Base-by-base conservation (phyloP, 352 stramenopile species). In the Phytophthora aleatoria region DNA sequence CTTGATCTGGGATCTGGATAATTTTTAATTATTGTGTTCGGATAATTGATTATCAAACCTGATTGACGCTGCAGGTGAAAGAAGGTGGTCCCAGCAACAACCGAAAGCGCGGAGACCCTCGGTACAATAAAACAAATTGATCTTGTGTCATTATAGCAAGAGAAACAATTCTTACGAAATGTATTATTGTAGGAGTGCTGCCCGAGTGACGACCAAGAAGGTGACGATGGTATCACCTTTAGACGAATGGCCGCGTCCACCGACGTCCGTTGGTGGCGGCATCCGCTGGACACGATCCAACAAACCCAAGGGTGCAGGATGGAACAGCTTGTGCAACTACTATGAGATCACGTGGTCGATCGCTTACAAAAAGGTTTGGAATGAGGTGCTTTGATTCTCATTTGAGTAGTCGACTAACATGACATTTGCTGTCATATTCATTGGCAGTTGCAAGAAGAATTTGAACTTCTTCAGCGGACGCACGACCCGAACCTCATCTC, bases 281-380 rank as follows among this genome's bases (percentile, higher is more conserved):
- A 94, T 95, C 55, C 87, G 87, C 35, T 95, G 87, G 87, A 94
- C 85, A 15, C 83, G 85, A 20, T 81, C 83, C 12, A 90, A 93
- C 63, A 92, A 92, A 38, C 87, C 85, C 1, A 76, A 76, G 24
- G 85, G 79, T 44, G 33, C 70, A 47, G 72, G 67, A 11, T 95
- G 87, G 87, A 92, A 81, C 57, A 81, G 76, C 24, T 51, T 84
- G 33, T 89, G 78, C 67, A 79, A 85, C 43, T 95, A 93, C 73
- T 94, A 90, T 60, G 82, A 95, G 57, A 77, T 95, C 65, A 89
- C 83, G 44, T 93, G 84, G 84, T 95, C 87, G 4, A 91, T 92
- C 45, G 81, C 83, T 41, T 95, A 95, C 77, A 92, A 95, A 64
- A 95, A 95, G 81, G 82, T 90, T 33, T 20, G 36, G 26, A 39